Conservation (phyloP, 225 moss, liverwort and hornwort genomes). For the Sphagnum tenellum region DNA sequence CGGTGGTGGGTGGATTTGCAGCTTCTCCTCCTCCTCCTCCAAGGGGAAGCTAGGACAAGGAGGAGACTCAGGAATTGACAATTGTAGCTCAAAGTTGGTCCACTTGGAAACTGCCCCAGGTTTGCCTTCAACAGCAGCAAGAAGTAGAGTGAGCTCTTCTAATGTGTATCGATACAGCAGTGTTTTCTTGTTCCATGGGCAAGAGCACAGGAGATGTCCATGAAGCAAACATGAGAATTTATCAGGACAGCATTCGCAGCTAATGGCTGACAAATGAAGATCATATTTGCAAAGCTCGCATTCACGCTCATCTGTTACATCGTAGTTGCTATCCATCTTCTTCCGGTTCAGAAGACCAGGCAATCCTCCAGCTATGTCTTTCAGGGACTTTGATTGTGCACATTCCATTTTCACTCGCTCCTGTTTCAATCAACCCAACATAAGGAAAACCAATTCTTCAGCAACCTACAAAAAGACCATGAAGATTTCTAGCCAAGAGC, state of each 20-base stretch:
- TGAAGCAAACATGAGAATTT: constrained; percentile 81
- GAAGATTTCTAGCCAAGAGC: too few relatives aligned
- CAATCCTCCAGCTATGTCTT: constrained; percentile 9
- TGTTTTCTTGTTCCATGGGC: constrained; percentile 72
- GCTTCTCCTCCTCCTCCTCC: background rate
- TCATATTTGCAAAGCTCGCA: constrained; percentile 89
- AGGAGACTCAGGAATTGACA: background rate
- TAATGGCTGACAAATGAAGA: constrained; percentile 86
- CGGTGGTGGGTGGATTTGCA: too few relatives aligned
- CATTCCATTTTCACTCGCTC: constrained; percentile 73
- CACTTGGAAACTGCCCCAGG: constrained; percentile 58
- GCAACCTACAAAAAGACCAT: too few relatives aligned
- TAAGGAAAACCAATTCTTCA: too few relatives aligned
- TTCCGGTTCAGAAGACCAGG: constrained; percentile 1
- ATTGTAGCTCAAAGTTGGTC: constrained; percentile 34
- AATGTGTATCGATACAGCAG: constrained; percentile 60
- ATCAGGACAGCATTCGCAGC: constrained; percentile 81
- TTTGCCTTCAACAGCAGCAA: constrained; percentile 78
- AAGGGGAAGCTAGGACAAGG: background rate
- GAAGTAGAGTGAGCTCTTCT: constrained; percentile 57
- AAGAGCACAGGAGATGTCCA: constrained; percentile 69
- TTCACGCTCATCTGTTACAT: constrained; percentile 82
- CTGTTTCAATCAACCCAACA: constrained; percentile 11
- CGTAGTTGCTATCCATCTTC: constrained; percentile 49
- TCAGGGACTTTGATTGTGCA: constrained; percentile 37